Evolutionary conservation across 768 basidiomycete species (phyloP).

Genomic region (Clitopilus hobsonii): DNA sequence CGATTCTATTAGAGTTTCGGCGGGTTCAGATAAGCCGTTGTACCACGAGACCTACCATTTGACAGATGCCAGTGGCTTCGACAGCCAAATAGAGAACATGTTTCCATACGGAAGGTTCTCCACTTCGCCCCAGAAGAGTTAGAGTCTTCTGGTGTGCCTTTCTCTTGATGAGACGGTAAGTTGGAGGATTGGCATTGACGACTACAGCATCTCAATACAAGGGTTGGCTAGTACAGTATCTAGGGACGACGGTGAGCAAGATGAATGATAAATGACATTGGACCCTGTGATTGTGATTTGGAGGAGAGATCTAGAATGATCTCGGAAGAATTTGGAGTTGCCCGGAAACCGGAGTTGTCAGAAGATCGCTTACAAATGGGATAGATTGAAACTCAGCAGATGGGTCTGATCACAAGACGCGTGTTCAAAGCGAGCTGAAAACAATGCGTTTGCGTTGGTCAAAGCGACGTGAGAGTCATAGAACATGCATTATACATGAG

Average conservation of each 20-base stretch:
- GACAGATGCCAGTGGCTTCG: not conserved
- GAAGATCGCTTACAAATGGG: not conserved
- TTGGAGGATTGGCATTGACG: not conserved
- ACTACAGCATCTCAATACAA: not conserved
- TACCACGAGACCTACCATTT: not conserved
- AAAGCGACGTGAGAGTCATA: not conserved
- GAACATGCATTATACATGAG: conserved; percentile 19
- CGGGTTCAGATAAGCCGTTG: not conserved
- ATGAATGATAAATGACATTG: not conserved
- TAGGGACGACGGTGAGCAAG: not conserved
- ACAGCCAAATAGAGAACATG: not conserved
- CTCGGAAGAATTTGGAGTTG: conserved; percentile 5
- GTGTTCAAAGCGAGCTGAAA: not conserved
- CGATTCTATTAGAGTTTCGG: not conserved
- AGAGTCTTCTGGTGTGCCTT: not conserved
- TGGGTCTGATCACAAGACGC: conserved; percentile 1
- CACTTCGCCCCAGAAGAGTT: not conserved
- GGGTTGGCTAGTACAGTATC: not conserved
- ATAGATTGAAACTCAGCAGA: conserved; percentile 1
- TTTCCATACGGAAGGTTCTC: not conserved
- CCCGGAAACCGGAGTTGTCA: conserved; percentile 4
- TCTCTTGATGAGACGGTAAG: not conserved
- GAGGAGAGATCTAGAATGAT: conserved; percentile 1
- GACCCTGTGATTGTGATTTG: not conserved
- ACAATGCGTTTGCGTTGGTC: conserved; percentile 1